Conservation (phyloP, 1,284 basidiomycete genomes). For the Malassezia sympodialis region DNA sequence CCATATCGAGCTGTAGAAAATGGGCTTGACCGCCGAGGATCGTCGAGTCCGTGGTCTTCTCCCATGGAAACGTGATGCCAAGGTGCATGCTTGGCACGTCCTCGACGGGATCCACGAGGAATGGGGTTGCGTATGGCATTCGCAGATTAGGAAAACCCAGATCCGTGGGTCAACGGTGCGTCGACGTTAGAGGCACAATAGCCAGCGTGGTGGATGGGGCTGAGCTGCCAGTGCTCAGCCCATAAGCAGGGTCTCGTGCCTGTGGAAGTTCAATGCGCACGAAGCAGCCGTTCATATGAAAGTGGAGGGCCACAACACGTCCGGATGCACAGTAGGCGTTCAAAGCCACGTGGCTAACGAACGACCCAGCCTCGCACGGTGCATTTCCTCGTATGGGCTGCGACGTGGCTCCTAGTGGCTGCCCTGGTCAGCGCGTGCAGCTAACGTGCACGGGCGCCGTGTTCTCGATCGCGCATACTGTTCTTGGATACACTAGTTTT, state of each 20-base stretch:
- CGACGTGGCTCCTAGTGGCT: neutral
- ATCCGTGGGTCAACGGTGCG: neutral
- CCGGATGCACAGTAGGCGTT: neutral
- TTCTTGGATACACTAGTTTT: constrained; percentile 64
- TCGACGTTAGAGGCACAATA: neutral
- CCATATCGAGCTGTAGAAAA: constrained; percentile 1
- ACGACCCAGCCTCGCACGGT: neutral
- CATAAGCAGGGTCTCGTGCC: neutral
- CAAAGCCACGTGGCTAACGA: neutral
- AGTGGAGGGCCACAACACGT: neutral
- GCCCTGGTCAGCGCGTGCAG: constrained; percentile 6
- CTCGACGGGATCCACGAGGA: neutral
- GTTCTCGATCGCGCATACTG: constrained; percentile 56
- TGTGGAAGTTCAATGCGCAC: neutral
- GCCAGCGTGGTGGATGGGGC: neutral
- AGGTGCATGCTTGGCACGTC: neutral
- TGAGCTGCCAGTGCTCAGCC: neutral
- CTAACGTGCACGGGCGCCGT: constrained; percentile 27
- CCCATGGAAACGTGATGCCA: constrained; percentile 10
- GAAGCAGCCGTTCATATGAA: neutral
- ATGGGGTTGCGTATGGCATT: neutral
- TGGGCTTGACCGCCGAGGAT: constrained; percentile 6
- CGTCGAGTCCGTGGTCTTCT: neutral
- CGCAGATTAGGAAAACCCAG: neutral
- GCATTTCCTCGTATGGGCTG: neutral